Percentiles rank a stretch among this genome's conserved stretches.
Conservation (phyloP, 164 flowering plant species). For the Aristolochia fimbriata region DNA sequence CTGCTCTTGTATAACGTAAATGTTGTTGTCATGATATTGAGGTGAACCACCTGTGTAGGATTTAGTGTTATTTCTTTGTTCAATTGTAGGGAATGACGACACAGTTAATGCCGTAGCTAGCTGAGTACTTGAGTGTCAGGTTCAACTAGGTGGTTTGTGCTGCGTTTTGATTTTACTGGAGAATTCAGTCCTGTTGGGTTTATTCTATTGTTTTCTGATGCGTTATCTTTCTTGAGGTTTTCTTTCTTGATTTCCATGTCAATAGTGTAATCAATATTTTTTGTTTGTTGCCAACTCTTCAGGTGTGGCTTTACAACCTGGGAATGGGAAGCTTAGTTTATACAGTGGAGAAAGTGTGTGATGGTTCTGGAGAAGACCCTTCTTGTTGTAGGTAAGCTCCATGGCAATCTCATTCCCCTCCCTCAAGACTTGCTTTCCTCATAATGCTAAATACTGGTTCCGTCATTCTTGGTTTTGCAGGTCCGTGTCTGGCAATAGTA, state of each 20-base stretch:
- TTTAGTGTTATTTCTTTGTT: too few relatives aligned
- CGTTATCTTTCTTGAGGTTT: neutral
- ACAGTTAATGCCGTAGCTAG: too few relatives aligned
- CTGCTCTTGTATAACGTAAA: too few relatives aligned
- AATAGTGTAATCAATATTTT: neutral
- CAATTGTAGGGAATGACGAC: too few relatives aligned
- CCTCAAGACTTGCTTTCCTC: neutral
- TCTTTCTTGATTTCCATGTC: neutral
- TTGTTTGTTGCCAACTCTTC: constrained; percentile 5
- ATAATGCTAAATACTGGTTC: neutral
- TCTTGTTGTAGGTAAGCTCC: constrained; percentile 66
- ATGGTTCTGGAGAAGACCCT: constrained; percentile 93
- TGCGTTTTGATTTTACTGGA: too few relatives aligned
- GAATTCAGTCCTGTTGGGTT: too few relatives aligned
- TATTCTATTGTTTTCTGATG: too few relatives aligned
- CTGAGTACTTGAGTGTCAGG: too few relatives aligned
- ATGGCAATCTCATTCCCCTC: neutral
- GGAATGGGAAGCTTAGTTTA: constrained; percentile 59
- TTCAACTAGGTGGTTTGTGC: too few relatives aligned
- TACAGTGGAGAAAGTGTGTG: constrained; percentile 71
- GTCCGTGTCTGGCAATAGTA: constrained; percentile 80
- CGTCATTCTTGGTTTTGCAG: constrained; percentile 21
- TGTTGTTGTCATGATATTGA: too few relatives aligned
- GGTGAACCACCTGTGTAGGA: too few relatives aligned
- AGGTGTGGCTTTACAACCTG: constrained; percentile 85